Evolutionary conservation across 495 filamentous ascomycete genomes (phyloP).

Genomic region (Niebla homalea): DNA sequence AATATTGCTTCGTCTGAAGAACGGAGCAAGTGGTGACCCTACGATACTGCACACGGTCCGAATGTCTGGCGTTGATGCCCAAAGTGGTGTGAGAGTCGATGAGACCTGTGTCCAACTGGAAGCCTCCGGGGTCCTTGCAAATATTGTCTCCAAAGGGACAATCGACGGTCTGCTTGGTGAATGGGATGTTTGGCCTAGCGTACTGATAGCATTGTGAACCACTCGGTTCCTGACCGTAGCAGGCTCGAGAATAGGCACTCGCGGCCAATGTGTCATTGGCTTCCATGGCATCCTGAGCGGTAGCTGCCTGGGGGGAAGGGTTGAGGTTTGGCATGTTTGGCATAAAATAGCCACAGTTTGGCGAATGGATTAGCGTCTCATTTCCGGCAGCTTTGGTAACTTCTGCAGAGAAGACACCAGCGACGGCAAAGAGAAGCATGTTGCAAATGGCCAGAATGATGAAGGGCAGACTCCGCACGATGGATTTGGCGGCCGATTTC

Average conservation of each 20-base stretch:
- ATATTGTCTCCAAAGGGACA: conserved; percentile 21
- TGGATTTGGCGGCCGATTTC: conserved; percentile 11
- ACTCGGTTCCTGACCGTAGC: conserved; percentile 15
- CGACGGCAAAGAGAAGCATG: conserved; percentile 20
- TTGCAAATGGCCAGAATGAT: conserved; percentile 20
- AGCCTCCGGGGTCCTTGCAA: conserved; percentile 16
- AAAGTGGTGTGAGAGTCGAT: conserved; percentile 22
- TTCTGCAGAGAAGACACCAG: conserved; percentile 24
- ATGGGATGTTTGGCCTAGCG: conserved; percentile 11
- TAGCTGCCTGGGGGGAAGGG: not conserved
- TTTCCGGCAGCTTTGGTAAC: conserved; percentile 21
- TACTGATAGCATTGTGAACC: conserved; percentile 14
- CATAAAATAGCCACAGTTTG: conserved; percentile 18
- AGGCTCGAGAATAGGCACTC: conserved; percentile 18
- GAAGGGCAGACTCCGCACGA: conserved; percentile 20
- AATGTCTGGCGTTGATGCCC: conserved; percentile 19
- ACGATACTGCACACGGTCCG: conserved; percentile 19
- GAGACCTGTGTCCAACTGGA: conserved; percentile 21
- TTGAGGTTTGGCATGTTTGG: not conserved
- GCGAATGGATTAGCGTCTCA: conserved; percentile 17
- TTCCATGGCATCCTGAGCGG: not conserved
- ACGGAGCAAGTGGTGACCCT: conserved; percentile 21
- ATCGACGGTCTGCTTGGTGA: conserved; percentile 14
- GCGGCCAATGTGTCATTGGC: conserved; percentile 19
- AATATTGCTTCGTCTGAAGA: conserved; percentile 3